phyloP scores from a whole-genome alignment of 179 eudicot genomes.

The Beta corolliflora region DNA sequence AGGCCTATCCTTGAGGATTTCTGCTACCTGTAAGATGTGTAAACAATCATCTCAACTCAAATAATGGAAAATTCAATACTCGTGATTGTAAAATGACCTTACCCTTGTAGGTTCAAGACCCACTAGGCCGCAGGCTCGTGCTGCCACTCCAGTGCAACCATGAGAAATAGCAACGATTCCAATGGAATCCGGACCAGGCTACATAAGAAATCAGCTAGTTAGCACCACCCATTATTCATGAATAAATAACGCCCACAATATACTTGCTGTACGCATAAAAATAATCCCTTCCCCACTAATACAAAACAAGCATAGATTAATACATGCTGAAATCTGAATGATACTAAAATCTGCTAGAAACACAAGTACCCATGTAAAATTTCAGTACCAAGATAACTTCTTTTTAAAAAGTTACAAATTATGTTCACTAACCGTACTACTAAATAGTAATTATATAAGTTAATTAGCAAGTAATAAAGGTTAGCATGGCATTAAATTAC shows the following conservation, averaged over 20 bases:
- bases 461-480: conserved; percentile 16
- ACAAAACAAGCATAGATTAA: neutral
- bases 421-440: neutral
- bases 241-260: neutral
- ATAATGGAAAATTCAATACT: neutral
- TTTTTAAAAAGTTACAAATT: neutral
- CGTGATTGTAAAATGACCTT: conserved; percentile 24
- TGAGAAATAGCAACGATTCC: conserved; percentile 86
- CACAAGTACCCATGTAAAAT: conserved; percentile 5
- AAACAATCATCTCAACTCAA: conserved; percentile 4
- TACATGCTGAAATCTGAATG: neutral
- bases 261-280: neutral
- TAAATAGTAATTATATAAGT: conserved; percentile 1
- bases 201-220: conserved; percentile 15
- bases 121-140: conserved; percentile 82
- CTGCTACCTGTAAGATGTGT: conserved; percentile 54
- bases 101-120: conserved; percentile 91
- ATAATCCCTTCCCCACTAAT: too few species aligned
- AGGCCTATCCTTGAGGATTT: conserved; percentile 86
- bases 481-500: neutral
- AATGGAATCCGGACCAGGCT: conserved; percentile 95
- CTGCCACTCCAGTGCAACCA: conserved; percentile 89
- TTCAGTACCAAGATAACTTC: neutral
- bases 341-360: neutral
- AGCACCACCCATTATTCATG: neutral